Evolutionary conservation across 441 rosid species (phyloP).

Genomic region (Erodium moschatum): DNA sequence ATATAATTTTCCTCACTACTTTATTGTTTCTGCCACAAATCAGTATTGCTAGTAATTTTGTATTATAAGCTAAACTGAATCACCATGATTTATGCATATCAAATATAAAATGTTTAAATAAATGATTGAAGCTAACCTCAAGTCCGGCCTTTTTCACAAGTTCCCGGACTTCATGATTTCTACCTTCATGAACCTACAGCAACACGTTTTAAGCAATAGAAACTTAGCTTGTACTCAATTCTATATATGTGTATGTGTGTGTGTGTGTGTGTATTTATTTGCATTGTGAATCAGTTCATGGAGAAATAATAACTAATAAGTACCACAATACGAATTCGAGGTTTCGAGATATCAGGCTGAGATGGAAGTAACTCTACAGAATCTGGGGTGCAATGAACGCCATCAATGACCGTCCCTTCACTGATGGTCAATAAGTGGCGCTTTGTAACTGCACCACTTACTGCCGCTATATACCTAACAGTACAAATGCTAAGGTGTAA

Average conservation of each 20-base stretch:
- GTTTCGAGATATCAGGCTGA: constrained; percentile 57
- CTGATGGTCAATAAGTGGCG: constrained; percentile 56
- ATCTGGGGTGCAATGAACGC: constrained; percentile 71
- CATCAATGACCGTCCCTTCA: constrained; percentile 63
- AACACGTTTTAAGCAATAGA: constrained; percentile 13
- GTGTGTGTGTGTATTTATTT: not conserved
- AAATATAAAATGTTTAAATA: constrained; percentile 14
- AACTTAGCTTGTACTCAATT: not conserved
- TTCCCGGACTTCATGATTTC: constrained; percentile 90
- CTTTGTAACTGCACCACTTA: constrained; percentile 54
- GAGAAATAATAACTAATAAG: not conserved
- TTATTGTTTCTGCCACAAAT: not conserved
- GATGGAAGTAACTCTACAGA: constrained; percentile 70
- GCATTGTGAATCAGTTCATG: not conserved
- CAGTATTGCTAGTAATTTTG: not conserved
- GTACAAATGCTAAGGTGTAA: constrained; percentile 17
- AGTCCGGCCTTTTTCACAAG: constrained; percentile 85
- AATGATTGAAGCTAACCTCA: constrained; percentile 48
- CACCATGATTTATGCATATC: not conserved
- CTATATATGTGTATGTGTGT: not conserved
- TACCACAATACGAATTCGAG: constrained; percentile 82
- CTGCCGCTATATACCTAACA: constrained; percentile 66
- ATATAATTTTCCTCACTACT: not conserved
- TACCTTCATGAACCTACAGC: constrained; percentile 84
- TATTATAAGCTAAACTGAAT: not conserved